These are phyloP conservation scores for Aeschynomene evenia DNA, from an alignment of 306 rosid genomes.

Conservation along the genomic window DNA sequence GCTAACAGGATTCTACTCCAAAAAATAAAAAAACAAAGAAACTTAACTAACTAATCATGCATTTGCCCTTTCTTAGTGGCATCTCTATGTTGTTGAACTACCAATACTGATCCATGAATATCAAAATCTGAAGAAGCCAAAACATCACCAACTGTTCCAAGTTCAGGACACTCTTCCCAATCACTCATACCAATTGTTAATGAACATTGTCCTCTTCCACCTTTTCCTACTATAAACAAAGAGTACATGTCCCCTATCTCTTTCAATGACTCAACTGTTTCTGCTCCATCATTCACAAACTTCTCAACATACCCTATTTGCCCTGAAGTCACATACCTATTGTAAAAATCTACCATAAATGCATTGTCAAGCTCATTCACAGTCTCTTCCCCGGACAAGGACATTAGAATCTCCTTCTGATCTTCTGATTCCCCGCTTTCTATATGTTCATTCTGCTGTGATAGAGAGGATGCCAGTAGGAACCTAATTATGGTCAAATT, in stretches of 20 bases:
- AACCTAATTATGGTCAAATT: constrained; percentile 74
- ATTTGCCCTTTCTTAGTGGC: constrained; percentile 49
- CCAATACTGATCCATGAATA: constrained; percentile 71
- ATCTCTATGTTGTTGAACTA: constrained; percentile 81
- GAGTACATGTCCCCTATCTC: constrained; percentile 80
- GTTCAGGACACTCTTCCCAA: constrained; percentile 97
- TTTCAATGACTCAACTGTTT: constrained; percentile 59
- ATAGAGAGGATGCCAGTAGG: constrained; percentile 10
- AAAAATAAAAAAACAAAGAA: too few species aligned
- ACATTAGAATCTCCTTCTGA: constrained; percentile 62
- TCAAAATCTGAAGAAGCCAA: constrained; percentile 86
- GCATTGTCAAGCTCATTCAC: constrained; percentile 62
- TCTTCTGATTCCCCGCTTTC: constrained; percentile 27
- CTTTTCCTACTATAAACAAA: constrained; percentile 78
- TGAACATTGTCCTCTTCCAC: constrained; percentile 77
- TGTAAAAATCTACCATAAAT: constrained; percentile 74
- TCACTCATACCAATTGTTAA: constrained; percentile 86
- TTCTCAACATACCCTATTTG: constrained; percentile 82
- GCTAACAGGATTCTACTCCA: constrained; percentile 9
- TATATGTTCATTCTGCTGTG: constrained; percentile 20
- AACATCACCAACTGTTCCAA: constrained; percentile 94
- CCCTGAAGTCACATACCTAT: constrained; percentile 70
- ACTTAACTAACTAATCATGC: constrained; percentile 21
- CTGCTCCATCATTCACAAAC: constrained; percentile 57
- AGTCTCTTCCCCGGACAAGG: constrained; percentile 52